Percentiles rank a stretch among this genome's conserved stretches.
These are phyloP conservation scores for Fraxinus velutina DNA, from an alignment of 305 asterid species.

Conservation along the genomic window DNA sequence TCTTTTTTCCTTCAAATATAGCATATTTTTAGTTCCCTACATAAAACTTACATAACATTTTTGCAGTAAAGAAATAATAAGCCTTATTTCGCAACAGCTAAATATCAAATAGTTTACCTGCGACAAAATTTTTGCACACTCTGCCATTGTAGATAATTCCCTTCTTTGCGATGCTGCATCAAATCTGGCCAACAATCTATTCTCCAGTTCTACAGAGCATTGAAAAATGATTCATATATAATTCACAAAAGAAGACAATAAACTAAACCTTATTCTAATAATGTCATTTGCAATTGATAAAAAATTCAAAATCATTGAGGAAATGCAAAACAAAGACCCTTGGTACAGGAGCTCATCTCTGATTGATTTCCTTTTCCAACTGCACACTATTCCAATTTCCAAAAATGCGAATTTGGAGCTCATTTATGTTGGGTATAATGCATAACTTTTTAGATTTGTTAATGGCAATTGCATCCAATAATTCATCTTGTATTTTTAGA, in stretches of 20 bases:
- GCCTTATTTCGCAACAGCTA: neutral
- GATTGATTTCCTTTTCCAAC: conserved; percentile 8
- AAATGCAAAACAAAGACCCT: conserved; percentile 2
- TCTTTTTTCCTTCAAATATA: neutral
- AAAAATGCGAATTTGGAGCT: neutral
- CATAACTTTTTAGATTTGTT: neutral
- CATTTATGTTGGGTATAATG: neutral
- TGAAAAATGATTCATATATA: conserved; percentile 15
- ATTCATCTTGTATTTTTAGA: neutral
- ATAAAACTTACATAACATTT: conserved; percentile 7
- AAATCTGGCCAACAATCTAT: conserved; percentile 81
- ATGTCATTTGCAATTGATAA: neutral
- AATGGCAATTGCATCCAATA: neutral
- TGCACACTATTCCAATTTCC: neutral
- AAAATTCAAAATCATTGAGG: conserved; percentile 8
- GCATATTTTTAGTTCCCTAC: conserved; percentile 6
- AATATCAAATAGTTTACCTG: conserved; percentile 43
- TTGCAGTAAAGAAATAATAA: neutral
- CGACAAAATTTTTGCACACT: conserved; percentile 94
- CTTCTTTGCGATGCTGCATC: conserved; percentile 90
- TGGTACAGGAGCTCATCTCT: conserved; percentile 7
- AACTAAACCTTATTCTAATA: neutral
- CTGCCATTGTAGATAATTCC: conserved; percentile 92
- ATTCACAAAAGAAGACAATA: neutral
- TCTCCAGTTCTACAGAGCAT: conserved; percentile 75